Evolutionary conservation across 2,329 filamentous ascomycete genomes (phyloP).

Genomic region (Elsinoe australis): DNA sequence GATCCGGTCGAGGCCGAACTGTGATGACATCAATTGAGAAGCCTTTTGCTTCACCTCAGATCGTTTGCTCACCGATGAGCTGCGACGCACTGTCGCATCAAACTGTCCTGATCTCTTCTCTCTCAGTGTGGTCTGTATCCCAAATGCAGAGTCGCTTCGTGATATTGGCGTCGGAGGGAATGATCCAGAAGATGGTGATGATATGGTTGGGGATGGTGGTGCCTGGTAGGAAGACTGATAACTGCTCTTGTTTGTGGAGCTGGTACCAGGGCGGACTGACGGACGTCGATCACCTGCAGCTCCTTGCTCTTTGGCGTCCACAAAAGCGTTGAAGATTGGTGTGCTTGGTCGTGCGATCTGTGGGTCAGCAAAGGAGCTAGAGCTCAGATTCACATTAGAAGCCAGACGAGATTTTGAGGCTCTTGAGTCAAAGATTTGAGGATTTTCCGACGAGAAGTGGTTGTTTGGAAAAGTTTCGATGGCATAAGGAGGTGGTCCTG

Average conservation of each 20-base stretch:
- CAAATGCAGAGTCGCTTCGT: constrained; percentile 84
- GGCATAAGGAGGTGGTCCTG: constrained; percentile 87
- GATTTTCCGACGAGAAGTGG: constrained; percentile 79
- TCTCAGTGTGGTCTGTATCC: constrained; percentile 72
- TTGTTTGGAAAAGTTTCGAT: constrained; percentile 89
- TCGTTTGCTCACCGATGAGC: constrained; percentile 57
- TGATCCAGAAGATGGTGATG: constrained; percentile 70
- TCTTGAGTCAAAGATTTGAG: constrained; percentile 66
- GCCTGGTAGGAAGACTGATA: constrained; percentile 36
- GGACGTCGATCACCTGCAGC: constrained; percentile 62
- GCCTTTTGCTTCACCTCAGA: constrained; percentile 26
- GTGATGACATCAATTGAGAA: constrained; percentile 24
- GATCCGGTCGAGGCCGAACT: constrained; percentile 68
- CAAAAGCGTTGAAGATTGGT: constrained; percentile 85
- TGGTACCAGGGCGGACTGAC: constrained; percentile 41
- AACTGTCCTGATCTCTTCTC: constrained; percentile 96
- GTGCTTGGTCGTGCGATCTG: constrained; percentile 45
- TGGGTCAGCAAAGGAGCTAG: constrained; percentile 68
- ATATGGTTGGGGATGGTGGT: constrained; percentile 58
- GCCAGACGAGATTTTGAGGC: constrained; percentile 65
- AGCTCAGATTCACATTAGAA: constrained; percentile 84
- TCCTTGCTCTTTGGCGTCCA: constrained; percentile 64
- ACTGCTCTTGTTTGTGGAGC: constrained; percentile 44
- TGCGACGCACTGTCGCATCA: constrained; percentile 70
- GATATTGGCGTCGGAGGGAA: constrained; percentile 79